Evolutionary conservation across 345 rosid species (phyloP).

Genomic region (Draba incana): DNA sequence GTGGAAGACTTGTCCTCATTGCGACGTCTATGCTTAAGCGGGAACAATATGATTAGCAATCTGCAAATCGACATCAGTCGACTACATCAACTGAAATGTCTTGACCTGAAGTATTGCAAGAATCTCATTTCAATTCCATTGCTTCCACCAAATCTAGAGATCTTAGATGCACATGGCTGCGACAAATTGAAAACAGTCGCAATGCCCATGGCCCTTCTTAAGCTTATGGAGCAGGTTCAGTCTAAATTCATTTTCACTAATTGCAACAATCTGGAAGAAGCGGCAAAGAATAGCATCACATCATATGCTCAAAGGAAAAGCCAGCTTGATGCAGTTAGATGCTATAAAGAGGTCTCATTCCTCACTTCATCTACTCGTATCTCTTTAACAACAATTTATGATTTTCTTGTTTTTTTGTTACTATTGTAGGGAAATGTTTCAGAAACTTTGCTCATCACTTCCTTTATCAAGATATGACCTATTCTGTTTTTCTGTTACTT

Average conservation of each 20-base stretch:
- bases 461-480: no score
- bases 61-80: background rate
- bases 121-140: slow-evolving; percentile 22
- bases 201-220: background rate
- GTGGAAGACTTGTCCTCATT: slow-evolving; percentile 23
- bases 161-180: slow-evolving; percentile 36
- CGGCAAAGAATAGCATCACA: slow-evolving; percentile 31
- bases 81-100: slow-evolving; percentile 16
- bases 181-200: slow-evolving; percentile 13
- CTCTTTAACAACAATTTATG: background rate
- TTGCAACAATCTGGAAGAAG: slow-evolving; percentile 28
- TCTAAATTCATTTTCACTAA: slow-evolving; percentile 33
- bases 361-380: background rate
- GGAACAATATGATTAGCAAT: background rate
- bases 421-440: slow-evolving; percentile 21
- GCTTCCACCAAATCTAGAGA: slow-evolving; percentile 31
- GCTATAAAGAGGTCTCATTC: slow-evolving; percentile 25
- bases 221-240: slow-evolving; percentile 31
- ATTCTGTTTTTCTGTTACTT: no score
- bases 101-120: slow-evolving; percentile 26
- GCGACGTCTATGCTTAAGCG: slow-evolving; percentile 30
- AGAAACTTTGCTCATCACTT: slow-evolving; percentile 23
- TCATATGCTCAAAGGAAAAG: slow-evolving; percentile 19
- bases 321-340: slow-evolving; percentile 9
- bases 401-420: background rate